Conservation (phyloP, 1,139 yeast species). For the Sugiyamaella pinicola region DNA sequence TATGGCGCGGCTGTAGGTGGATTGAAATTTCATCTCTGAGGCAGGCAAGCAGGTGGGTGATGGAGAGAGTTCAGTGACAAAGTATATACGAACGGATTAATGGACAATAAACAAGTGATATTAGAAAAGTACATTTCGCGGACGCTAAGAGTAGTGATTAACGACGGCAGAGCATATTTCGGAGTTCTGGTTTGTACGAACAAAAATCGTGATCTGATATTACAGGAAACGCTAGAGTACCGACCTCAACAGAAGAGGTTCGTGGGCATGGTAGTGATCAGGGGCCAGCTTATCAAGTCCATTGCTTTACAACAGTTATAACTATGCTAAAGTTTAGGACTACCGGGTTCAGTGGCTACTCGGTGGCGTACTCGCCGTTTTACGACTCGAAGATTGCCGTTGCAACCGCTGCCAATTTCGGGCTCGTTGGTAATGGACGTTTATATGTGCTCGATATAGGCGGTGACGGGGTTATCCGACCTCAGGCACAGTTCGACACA, state of each 20-base stretch:
- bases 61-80: too few species aligned
- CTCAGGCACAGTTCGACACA: constrained; percentile 72
- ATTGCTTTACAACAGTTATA: constrained; percentile 30
- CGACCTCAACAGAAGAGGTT: constrained; percentile 37
- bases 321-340: constrained; percentile 75
- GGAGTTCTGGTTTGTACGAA: constrained; percentile 41
- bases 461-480: constrained; percentile 60
- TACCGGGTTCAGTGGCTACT: constrained; percentile 82
- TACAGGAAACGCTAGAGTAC: constrained; percentile 39
- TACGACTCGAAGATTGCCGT: constrained; percentile 88
- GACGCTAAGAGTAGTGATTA: constrained; percentile 35
- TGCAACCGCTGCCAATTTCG: constrained; percentile 89
- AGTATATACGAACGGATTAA: neutral
- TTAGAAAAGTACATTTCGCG: constrained; percentile 28
- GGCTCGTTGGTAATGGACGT: constrained; percentile 91
- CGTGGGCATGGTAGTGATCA: constrained; percentile 43
- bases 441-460: constrained; percentile 68
- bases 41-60: neutral
- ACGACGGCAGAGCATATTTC: constrained; percentile 41
- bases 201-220: constrained; percentile 37
- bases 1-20: neutral
- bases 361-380: constrained; percentile 87
- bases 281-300: constrained; percentile 36
- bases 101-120: constrained; percentile 8
- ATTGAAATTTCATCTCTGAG: neutral